These are phyloP conservation scores for Botryotinia globosa DNA, from an alignment of 2,329 filamentous ascomycete species.

Conservation along the genomic window DNA sequence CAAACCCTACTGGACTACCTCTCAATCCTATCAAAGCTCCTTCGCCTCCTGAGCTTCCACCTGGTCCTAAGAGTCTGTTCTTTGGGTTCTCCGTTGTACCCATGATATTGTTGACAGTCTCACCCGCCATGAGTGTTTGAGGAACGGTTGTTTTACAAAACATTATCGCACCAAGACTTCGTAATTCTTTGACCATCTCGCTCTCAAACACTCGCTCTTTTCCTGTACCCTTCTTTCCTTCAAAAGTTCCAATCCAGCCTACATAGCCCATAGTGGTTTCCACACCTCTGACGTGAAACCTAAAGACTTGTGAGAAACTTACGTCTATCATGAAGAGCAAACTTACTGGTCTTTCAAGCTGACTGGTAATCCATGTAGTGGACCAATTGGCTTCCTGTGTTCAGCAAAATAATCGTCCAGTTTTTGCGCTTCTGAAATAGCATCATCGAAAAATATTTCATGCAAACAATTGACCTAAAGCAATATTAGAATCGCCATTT, in stretches of 20 bases:
- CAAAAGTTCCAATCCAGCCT: constrained; percentile 60
- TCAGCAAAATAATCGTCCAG: constrained; percentile 50
- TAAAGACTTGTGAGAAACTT: not conserved
- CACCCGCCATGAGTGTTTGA: constrained; percentile 41
- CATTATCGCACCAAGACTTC: constrained; percentile 42
- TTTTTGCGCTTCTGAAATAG: constrained; percentile 48
- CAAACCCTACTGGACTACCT: constrained; percentile 37
- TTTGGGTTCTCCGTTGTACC: constrained; percentile 41
- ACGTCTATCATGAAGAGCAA: too few relatives aligned
- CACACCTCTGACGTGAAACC: constrained; percentile 38
- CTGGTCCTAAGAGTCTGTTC: constrained; percentile 33
- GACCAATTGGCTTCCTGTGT: constrained; percentile 40
- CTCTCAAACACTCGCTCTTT: constrained; percentile 54
- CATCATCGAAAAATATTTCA: constrained; percentile 55
- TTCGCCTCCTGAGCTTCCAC: constrained; percentile 39
- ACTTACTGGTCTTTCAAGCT: constrained; percentile 41
- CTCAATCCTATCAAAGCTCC: constrained; percentile 37
- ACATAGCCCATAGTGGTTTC: constrained; percentile 56
- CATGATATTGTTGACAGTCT: constrained; percentile 47
- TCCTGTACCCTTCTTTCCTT: constrained; percentile 51
- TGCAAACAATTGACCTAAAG: constrained; percentile 56
- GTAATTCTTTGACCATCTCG: constrained; percentile 42
- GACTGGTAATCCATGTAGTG: constrained; percentile 44
- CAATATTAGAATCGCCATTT: constrained; percentile 42
- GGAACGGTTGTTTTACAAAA: constrained; percentile 45